Evolutionary conservation across 2,329 filamentous ascomycete species (phyloP), one percentile per base, ranked within the genome.

Genomic region (Penicillium glabrum): DNA sequence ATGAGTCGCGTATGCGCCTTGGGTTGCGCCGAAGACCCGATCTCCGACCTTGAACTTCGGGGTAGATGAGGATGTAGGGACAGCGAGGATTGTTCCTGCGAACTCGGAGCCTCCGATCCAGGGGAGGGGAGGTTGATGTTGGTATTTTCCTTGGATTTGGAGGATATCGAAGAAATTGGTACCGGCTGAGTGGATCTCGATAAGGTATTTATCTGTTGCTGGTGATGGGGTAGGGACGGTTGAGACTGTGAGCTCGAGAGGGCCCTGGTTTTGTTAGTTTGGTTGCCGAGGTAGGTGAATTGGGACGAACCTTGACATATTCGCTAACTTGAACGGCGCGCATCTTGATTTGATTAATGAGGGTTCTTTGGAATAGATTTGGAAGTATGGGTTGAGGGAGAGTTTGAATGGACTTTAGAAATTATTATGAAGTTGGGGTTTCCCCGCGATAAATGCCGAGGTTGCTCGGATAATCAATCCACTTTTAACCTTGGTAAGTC

Each of bases 131-230:
- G 92, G 92, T 68, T 97, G 93, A 72, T 91, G 84, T 72, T 98
- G 93, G 77, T 98, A 98, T 84, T 96, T 96, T 55, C 93, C 93
- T 70, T 91, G 89, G 70, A 97, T 91, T 72, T 98, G 93, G 53
- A 98, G 86, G 56, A 96, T 89, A 74, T 98, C 93, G 80, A 97
- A 98, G 83, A 98, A 98, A 79, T 98, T 98, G 68, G 91, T 90
- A 21, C 91, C 93, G 0, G 89, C 84, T 46, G 93, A 91, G 75
- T 91, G 90, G 68, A 98, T 89, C 69, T 87, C 84, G 72, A 98
- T 89, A 61, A 96, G 82, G 73, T 97, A 98, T 77, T 96, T 86
- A 69, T 89, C 80, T 31, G 86, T 76, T 9, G 82, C 80, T 1
- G 92, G 90, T 1, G 79, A 77, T 1, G 91, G 93, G 53, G 92